Evolutionary conservation across 23 red algal species (phyloP), one percentile per base, ranked within the genome.

Genomic region (Pyropia yezoensis): DNA sequence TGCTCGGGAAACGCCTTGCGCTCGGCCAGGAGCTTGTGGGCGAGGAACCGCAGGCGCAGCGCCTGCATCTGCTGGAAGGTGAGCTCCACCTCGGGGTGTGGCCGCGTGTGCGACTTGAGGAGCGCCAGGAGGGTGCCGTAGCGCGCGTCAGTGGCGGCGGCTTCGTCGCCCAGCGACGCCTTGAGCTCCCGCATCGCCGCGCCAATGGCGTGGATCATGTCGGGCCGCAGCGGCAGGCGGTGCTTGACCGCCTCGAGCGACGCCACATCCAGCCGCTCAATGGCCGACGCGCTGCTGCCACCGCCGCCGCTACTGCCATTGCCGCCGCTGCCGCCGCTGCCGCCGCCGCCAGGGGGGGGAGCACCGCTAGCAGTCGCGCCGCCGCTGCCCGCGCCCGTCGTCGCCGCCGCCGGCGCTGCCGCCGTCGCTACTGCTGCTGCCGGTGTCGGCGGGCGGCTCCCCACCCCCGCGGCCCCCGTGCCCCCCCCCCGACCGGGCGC

Each of bases 21-120:
- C 54, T 79, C 74, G 0, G 72, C 53, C 34, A 70, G 49, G 22
- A 88, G 67, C 33, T 60, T 64, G 65, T 83, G 60, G 32, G 78
- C 78, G 27, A 73, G 67, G 27, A 83, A 45, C 67, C 83, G 88
- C 50, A 84, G 74, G 16, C 73, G 70, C 25, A 81, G 62, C 18
- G 88, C 88, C 70, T 91, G 78, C 55, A 83, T 63, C 73, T 91
- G 88, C 51, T 77, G 62, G 69, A 91, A 91, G 15, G 87, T 75
- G 52, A 83, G 70, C 33, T 49, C 59, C 24, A 66, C 57, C 34
- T 71, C 45, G 18, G 71, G 88, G 14, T 78, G 56, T 28, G 72
- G 66, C 61, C 61, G 55, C 57, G 63, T 55, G 49, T 91, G 87
- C 11, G 87, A 77, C 64, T 65, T 72, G 22, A 91, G 88, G 17